Evolutionary conservation across 176 grass and related monocot species (phyloP).

Genomic region (Carex parvula): DNA sequence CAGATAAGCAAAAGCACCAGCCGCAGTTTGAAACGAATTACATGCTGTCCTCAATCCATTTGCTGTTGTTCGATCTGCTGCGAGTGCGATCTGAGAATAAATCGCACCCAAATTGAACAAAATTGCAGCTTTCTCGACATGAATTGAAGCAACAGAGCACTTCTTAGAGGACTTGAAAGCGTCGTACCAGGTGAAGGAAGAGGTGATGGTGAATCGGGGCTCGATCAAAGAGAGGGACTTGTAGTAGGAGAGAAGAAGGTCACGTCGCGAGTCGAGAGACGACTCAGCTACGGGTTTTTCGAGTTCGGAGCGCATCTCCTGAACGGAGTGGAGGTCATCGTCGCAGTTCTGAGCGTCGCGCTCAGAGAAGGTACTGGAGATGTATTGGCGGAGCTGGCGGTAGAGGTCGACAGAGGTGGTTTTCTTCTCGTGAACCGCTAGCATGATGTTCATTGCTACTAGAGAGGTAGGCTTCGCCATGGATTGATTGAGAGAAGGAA

Average conservation of each 20-base stretch:
- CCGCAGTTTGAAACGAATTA: constrained; percentile 68
- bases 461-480: constrained; percentile 33
- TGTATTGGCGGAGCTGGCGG: constrained; percentile 77
- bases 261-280: constrained; percentile 73
- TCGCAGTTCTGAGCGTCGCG: constrained; percentile 73
- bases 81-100: constrained; percentile 84
- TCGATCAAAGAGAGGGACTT: constrained; percentile 73
- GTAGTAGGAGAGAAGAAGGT: constrained; percentile 66
- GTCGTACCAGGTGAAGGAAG: constrained; percentile 93
- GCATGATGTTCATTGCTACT: constrained; percentile 69
- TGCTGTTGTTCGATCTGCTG: constrained; percentile 64
- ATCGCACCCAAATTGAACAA: constrained; percentile 86
- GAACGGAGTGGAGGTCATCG: constrained; percentile 70
- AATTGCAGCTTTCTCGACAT: constrained; percentile 79
- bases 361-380: constrained; percentile 78
- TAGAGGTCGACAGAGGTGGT: constrained; percentile 62
- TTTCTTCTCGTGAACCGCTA: constrained; percentile 98
- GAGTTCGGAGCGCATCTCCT: constrained; percentile 65
- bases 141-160: constrained; percentile 49
- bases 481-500: constrained; percentile 23
- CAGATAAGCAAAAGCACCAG: constrained; percentile 70
- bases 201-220: constrained; percentile 89
- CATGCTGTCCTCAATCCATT: constrained; percentile 81
- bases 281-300: constrained; percentile 45
- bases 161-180: constrained; percentile 82